phyloP scores from a whole-genome alignment of 2,329 filamentous ascomycete species.

The Drechslerella coelobrocha region DNA sequence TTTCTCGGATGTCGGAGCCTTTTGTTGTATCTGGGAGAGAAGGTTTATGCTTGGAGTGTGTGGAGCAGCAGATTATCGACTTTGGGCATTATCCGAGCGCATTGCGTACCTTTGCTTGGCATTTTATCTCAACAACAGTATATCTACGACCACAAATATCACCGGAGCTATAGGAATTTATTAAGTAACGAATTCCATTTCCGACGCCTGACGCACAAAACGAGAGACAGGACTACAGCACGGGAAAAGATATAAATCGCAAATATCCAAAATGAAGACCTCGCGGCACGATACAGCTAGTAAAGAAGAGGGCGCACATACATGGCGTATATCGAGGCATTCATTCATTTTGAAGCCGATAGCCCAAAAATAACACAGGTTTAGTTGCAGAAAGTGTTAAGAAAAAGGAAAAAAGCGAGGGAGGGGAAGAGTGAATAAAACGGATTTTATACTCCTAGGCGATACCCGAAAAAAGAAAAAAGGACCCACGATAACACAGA shows the following conservation, averaged over 20 bases:
- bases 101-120: slow-evolving; percentile 51
- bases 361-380: slow-evolving; percentile 28
- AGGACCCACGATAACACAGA: slow-evolving; percentile 34
- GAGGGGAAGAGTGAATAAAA: slow-evolving; percentile 18
- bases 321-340: slow-evolving; percentile 10
- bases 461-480: slow-evolving; percentile 32
- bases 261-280: slow-evolving; percentile 26
- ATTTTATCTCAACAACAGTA: slow-evolving; percentile 4
- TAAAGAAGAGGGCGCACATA: slow-evolving; percentile 9
- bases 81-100: slow-evolving; percentile 15
- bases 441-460: slow-evolving; percentile 50
- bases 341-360: slow-evolving; percentile 1
- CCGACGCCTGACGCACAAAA: slow-evolving; percentile 50
- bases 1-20: slow-evolving; percentile 8
- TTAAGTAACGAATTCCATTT: slow-evolving; percentile 35
- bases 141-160: background rate
- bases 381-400: slow-evolving; percentile 14
- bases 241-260: slow-evolving; percentile 3
- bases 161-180: background rate
- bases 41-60: background rate
- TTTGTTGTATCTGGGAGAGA: background rate
- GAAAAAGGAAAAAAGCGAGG: slow-evolving; percentile 15
- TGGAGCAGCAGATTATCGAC: background rate
- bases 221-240: slow-evolving; percentile 31
- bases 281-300: slow-evolving; percentile 9